Evolutionary conservation across 2,329 filamentous ascomycete genomes (phyloP), one percentile per base, ranked within the genome.

Genomic region (Leptographium lundbergii): DNA sequence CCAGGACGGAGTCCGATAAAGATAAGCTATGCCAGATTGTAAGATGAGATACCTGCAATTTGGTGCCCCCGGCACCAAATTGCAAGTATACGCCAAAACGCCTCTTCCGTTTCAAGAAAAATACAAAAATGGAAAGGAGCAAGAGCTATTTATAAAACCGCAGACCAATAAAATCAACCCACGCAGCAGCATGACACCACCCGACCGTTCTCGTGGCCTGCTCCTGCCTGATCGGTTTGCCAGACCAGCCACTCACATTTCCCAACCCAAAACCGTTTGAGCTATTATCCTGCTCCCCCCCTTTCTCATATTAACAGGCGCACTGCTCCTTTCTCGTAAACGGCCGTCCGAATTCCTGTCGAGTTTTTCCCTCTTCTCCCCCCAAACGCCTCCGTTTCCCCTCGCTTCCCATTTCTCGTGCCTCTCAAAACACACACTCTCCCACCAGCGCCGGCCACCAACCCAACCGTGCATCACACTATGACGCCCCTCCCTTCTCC

Each of bases 191-290:
- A 17, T 19, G 29, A 3, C 56, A 34, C 45, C n/a, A 22, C 9
- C 36, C n/a, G 56, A 53, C 48, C 56, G 56, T 58, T 57, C 56
- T 22, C 7, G 24, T 17, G 47, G 32, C 56, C 29, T 52, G n/a
- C 56, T 45, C 19, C 19, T 45, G 17, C 42, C 42, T 45, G 14
- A 9, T 45, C 3, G 42, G 42, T 19, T 45, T n/a, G 9, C 48
- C 14, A 27, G 11, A 29, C 56, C 56, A 58, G 56, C 56, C 56
- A 58, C 57, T 58, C 57, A 55, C 52, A 59, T 59, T 59, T 59
- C 42, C 17, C 24, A 29, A 9, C 45, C 36, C 48, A 54, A 58
- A 58, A 54, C 57, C 52, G 39, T 54, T 27, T 27, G 42, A 48
- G 39, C 42, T 47, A 34, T 50, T 45, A 25, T 54, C 36, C 32